These are phyloP conservation scores for Sordariomycetes sp. DNA, from an alignment of 2,329 filamentous ascomycete genomes.

Conservation along the genomic window DNA sequence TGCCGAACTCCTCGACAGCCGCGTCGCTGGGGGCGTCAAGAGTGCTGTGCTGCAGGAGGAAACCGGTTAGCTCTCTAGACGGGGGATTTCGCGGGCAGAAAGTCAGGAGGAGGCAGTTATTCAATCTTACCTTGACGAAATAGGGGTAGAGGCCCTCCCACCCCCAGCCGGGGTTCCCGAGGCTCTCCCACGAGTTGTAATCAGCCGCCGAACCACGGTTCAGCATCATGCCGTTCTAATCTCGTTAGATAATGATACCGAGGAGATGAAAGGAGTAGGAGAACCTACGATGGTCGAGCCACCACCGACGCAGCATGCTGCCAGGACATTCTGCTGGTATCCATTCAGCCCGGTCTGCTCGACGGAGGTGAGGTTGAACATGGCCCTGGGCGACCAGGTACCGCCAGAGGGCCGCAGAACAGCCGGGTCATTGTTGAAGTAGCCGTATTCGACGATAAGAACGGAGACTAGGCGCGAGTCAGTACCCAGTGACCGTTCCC, in stretches of 20 bases:
- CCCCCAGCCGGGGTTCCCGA: conserved; percentile 16
- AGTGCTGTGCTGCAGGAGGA: conserved; percentile 9
- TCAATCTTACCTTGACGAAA: conserved; percentile 18
- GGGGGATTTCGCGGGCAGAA: neutral
- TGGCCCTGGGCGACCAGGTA: conserved; percentile 6
- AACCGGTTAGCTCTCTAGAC: neutral
- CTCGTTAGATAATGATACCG: neutral
- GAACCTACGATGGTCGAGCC: conserved; percentile 4
- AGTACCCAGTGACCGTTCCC: neutral
- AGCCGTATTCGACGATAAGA: conserved; percentile 8
- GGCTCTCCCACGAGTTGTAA: conserved; percentile 13
- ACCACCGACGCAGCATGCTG: conserved; percentile 4
- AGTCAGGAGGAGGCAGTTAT: neutral
- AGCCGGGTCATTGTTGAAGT: conserved; percentile 7
- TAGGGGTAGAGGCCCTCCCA: conserved; percentile 19
- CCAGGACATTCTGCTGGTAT: conserved; percentile 2
- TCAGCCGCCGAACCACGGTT: conserved; percentile 4
- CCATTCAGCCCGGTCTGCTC: conserved; percentile 5
- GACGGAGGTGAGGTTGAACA: conserved; percentile 8
- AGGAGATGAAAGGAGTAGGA: neutral
- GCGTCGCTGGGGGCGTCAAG: conserved; percentile 16
- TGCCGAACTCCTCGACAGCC: conserved; percentile 15
- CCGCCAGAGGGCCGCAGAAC: conserved; percentile 7
- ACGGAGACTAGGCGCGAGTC: conserved; percentile 3
- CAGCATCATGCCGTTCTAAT: conserved; percentile 5